Evolutionary conservation across 176 grass and related monocot species (phyloP).

Genomic region (Oryza meridionalis): DNA sequence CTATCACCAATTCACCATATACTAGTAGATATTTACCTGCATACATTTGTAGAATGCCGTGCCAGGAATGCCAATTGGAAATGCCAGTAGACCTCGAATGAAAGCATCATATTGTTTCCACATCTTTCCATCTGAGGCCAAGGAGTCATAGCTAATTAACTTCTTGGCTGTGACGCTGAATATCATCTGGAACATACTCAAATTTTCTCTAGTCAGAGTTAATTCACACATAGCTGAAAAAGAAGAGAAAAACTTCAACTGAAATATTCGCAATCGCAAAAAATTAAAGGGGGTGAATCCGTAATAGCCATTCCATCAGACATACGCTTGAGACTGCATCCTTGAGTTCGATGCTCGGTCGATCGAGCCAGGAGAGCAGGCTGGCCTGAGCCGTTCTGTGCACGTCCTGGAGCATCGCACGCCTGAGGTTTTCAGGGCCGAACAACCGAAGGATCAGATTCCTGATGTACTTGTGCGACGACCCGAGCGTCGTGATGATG

Average conservation of each 20-base stretch:
- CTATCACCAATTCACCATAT: too few relatives aligned
- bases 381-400: conserved; percentile 3
- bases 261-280: too few relatives aligned
- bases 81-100: conserved; percentile 49
- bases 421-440: conserved; percentile 48
- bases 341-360: conserved; percentile 42
- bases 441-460: conserved; percentile 46
- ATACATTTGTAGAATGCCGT: conserved; percentile 57
- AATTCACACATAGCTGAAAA: too few relatives aligned
- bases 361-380: conserved; percentile 47
- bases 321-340: conserved; percentile 51
- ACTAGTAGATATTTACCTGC: conserved; percentile 31
- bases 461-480: conserved; percentile 55
- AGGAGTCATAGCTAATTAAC: conserved; percentile 53
- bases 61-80: conserved; percentile 51
- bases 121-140: conserved; percentile 29
- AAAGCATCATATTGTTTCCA: conserved; percentile 57
- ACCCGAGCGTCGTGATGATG: conserved; percentile 40
- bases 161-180: conserved; percentile 61
- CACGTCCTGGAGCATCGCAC: conserved; percentile 37
- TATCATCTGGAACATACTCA: conserved; percentile 46
- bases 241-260: too few relatives aligned
- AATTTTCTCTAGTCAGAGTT: too few relatives aligned
- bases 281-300: too few relatives aligned
- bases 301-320: too few relatives aligned